Evolutionary conservation across 2,329 filamentous ascomycete genomes (phyloP).

Genomic region (Aspergillus sp.): DNA sequence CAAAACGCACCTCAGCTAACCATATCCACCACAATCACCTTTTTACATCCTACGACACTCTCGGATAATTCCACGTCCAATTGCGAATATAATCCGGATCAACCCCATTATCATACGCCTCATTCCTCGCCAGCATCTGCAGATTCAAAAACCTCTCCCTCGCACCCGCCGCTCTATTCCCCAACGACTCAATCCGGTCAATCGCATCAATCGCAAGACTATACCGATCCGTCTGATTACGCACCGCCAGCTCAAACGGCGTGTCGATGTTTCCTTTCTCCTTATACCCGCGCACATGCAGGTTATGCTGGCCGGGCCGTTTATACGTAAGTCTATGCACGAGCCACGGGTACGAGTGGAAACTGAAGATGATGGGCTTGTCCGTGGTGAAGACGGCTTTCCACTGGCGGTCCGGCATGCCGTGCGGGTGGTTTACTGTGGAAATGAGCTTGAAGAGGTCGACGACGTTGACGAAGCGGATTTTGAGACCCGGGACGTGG

Average conservation of each 20-base stretch:
- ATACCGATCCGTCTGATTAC: conserved; percentile 75
- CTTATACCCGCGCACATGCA: conserved; percentile 75
- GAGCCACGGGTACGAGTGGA: conserved; percentile 80
- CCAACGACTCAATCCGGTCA: conserved; percentile 62
- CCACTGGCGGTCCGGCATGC: conserved; percentile 67
- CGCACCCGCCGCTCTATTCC: conserved; percentile 62
- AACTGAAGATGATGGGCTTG: conserved; percentile 77
- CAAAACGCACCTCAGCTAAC: too few relatives aligned
- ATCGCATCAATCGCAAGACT: conserved; percentile 75
- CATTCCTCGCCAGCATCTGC: conserved; percentile 63
- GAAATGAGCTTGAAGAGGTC: conserved; percentile 79
- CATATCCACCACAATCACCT: too few relatives aligned
- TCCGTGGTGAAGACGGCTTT: conserved; percentile 68
- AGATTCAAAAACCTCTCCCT: conserved; percentile 64
- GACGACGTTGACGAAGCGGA: conserved; percentile 77
- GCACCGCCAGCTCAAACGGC: conserved; percentile 73
- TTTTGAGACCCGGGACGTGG: conserved; percentile 69
- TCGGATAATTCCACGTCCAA: conserved; percentile 62
- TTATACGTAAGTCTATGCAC: conserved; percentile 76
- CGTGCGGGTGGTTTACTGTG: conserved; percentile 69
- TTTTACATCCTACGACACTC: conserved; percentile 7
- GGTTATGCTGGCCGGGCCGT: conserved; percentile 64
- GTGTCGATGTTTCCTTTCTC: conserved; percentile 86
- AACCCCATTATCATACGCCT: conserved; percentile 68
- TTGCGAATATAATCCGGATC: conserved; percentile 66